phyloP scores from a whole-genome alignment of 305 asterid genomes.

The Fraxinus nigra region DNA sequence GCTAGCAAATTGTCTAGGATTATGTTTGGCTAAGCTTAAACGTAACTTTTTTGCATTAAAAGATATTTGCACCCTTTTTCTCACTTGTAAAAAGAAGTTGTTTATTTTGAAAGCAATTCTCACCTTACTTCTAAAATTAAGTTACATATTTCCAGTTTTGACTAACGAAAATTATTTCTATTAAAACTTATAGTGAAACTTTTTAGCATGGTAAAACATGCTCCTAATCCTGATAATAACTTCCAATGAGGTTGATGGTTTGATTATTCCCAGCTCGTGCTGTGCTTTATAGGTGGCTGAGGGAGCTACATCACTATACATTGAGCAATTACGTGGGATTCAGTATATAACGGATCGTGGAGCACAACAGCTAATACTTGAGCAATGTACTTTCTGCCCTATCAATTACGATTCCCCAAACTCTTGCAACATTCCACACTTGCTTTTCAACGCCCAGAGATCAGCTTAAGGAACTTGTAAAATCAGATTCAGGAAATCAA shows the following conservation, averaged over 20 bases:
- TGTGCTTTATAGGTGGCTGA: conserved; percentile 70
- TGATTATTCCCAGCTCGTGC: conserved; percentile 1
- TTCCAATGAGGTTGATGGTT: neutral
- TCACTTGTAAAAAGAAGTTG: neutral
- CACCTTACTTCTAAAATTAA: neutral
- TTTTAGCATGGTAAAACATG: neutral
- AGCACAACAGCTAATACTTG: conserved; percentile 89
- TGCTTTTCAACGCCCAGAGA: conserved; percentile 74
- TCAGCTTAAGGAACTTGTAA: conserved; percentile 74
- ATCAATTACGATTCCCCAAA: conserved; percentile 76
- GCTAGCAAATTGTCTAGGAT: neutral
- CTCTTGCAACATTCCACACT: conserved; percentile 74
- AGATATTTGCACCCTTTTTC: neutral
- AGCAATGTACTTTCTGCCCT: conserved; percentile 90
- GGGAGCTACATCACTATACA: conserved; percentile 84
- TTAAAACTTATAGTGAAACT: neutral
- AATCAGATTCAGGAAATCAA: conserved; percentile 62
- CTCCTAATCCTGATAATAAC: neutral
- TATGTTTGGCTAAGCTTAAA: neutral
- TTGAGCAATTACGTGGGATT: conserved; percentile 81
- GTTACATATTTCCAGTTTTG: neutral
- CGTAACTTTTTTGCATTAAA: no score
- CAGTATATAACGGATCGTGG: conserved; percentile 89
- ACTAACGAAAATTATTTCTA: no score
- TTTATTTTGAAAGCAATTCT: neutral